These are phyloP conservation scores for Ophiostoma pallidulum DNA, from an alignment of 2,329 filamentous ascomycete genomes.

Conservation along the genomic window DNA sequence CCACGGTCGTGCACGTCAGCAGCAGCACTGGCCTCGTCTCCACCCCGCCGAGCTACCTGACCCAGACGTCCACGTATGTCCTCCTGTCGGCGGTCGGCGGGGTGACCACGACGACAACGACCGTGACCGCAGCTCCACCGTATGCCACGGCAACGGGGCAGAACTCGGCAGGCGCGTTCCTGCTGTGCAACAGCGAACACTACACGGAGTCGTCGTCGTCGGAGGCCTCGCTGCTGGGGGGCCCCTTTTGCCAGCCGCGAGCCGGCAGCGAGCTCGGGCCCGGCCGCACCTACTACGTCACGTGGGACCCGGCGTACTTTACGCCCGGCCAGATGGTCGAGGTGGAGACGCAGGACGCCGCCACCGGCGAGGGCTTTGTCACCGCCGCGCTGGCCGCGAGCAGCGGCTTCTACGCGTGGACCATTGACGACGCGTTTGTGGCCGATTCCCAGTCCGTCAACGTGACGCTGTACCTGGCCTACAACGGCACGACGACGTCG, in stretches of 20 bases:
- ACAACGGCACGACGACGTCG: slow-evolving; percentile 16
- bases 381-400: slow-evolving; percentile 17
- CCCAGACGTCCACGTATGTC: slow-evolving; percentile 22
- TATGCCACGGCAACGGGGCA: slow-evolving; percentile 23
- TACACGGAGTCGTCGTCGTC: too few species aligned
- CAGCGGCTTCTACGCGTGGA: slow-evolving; percentile 24
- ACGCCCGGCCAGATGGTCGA: slow-evolving; percentile 15
- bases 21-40: too few species aligned
- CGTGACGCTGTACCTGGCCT: slow-evolving; percentile 19
- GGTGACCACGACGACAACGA: slow-evolving; percentile 22
- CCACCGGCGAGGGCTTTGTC: slow-evolving; percentile 14
- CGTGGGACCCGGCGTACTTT: slow-evolving; percentile 25
- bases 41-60: slow-evolving; percentile 22
- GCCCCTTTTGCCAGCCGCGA: slow-evolving; percentile 27
- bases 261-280: slow-evolving; percentile 22
- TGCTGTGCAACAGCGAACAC: slow-evolving; percentile 23
- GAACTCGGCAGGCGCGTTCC: slow-evolving; percentile 21
- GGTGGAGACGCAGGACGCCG: slow-evolving; percentile 17
- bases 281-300: slow-evolving; percentile 28
- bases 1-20: slow-evolving; percentile 20
- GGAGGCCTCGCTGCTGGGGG: too few species aligned
- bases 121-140: slow-evolving; percentile 24
- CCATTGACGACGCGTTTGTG: slow-evolving; percentile 18
- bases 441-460: slow-evolving; percentile 3
- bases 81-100: slow-evolving; percentile 21